phyloP scores from a whole-genome alignment of 768 basidiomycete species.

The Tylopilus sp. region DNA sequence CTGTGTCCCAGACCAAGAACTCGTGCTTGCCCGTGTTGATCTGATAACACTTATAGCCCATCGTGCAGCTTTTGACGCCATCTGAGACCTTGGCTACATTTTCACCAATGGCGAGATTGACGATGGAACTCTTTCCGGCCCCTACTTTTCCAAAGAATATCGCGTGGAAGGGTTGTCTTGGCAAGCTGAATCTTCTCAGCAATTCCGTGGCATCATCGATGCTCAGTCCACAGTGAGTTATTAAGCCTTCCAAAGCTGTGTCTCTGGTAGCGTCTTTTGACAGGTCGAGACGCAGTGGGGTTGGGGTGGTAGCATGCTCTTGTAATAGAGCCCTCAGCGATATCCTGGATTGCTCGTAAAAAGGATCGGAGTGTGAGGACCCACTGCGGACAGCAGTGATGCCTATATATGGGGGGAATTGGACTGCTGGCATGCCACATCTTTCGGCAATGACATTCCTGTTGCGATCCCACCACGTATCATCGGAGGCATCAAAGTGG shows the following conservation, averaged over 20 bases:
- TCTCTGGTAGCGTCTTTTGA: slow-evolving; percentile 4
- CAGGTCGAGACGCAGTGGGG: slow-evolving; percentile 16
- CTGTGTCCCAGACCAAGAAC: no score
- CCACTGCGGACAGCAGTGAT: slow-evolving; percentile 18
- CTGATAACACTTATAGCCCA: slow-evolving; percentile 24
- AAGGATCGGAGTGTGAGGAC: no score
- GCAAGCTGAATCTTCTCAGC: no score
- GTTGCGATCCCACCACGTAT: slow-evolving; percentile 40
- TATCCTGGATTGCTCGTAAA: no score
- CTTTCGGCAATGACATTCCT: slow-evolving; percentile 15
- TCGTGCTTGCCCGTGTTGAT: slow-evolving; percentile 15
- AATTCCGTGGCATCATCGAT: no score
- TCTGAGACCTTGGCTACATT: slow-evolving; percentile 25
- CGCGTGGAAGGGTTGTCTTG: slow-evolving; percentile 22
- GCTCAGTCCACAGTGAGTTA: no score
- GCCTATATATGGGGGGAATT: slow-evolving; percentile 12
- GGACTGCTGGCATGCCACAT: slow-evolving; percentile 11
- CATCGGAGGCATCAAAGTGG: slow-evolving; percentile 32
- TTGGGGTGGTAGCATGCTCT: no score
- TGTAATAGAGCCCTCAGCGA: no score
- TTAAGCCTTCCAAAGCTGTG: slow-evolving; percentile 8
- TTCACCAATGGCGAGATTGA: no score
- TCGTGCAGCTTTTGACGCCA: slow-evolving; percentile 32
- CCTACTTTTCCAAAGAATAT: slow-evolving; percentile 42
- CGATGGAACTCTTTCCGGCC: no score